Evolutionary conservation across 2,329 filamentous ascomycete genomes (phyloP).

Genomic region (Xylaria arbuscula): DNA sequence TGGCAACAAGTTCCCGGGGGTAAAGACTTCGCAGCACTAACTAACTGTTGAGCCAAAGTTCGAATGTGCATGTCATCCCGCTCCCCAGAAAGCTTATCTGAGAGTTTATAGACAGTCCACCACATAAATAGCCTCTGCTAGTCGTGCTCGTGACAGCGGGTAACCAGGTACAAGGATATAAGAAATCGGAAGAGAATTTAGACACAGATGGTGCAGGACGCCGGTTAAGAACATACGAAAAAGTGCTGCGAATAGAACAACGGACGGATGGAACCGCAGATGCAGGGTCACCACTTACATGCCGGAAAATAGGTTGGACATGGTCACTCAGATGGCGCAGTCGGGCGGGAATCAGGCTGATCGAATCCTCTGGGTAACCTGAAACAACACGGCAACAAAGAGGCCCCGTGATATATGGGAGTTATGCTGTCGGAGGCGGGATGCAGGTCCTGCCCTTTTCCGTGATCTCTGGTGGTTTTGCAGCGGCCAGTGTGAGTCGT

Average conservation of each 20-base stretch:
- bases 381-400: conserved; percentile 24
- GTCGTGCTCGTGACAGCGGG: conserved; percentile 17
- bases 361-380: conserved; percentile 12
- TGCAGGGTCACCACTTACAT: conserved; percentile 60
- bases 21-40: not conserved
- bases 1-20: not conserved
- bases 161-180: conserved; percentile 14
- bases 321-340: conserved; percentile 51
- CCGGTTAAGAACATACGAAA: conserved; percentile 1
- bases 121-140: conserved; percentile 17
- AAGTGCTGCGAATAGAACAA: not conserved
- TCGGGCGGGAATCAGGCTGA: conserved; percentile 39
- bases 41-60: not conserved
- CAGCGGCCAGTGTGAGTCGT: conserved; percentile 13
- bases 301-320: conserved; percentile 71
- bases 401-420: conserved; percentile 9
- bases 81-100: not conserved
- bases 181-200: not conserved
- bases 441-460: not conserved
- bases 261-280: conserved; percentile 15
- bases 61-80: conserved; percentile 12
- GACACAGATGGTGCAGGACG: conserved; percentile 7
- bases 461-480: conserved; percentile 22
- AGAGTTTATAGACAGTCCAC: conserved; percentile 8
- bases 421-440: conserved; percentile 21